phyloP scores from a whole-genome alignment of 164 flowering plant species.

The Chimonanthus salicifolius region DNA sequence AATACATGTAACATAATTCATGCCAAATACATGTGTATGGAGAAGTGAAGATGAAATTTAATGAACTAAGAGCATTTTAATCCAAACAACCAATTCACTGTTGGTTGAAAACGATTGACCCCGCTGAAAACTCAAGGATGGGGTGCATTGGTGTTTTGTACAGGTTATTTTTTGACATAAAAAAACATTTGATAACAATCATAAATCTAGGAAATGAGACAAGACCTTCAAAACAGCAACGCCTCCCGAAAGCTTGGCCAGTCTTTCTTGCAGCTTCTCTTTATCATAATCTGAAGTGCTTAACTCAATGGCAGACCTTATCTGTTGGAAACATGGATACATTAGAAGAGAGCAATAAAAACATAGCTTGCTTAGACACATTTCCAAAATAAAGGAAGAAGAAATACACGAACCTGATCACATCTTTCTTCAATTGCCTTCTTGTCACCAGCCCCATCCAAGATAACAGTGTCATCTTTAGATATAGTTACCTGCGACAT shows the following conservation, averaged over 20 bases:
- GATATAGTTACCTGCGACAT: slow-evolving; percentile 58
- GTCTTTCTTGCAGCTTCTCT: slow-evolving; percentile 86
- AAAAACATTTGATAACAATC: background rate
- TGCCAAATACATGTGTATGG: too few species aligned
- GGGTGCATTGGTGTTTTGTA: too few species aligned
- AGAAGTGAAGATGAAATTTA: too few species aligned
- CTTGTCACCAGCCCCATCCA: slow-evolving; percentile 92
- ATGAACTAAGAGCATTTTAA: too few species aligned
- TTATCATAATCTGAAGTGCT: slow-evolving; percentile 93
- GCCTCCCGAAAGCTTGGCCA: slow-evolving; percentile 95
- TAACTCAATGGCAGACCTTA: slow-evolving; percentile 60
- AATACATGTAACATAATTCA: too few species aligned
- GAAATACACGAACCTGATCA: slow-evolving; percentile 52
- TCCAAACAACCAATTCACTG: too few species aligned
- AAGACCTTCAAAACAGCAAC: slow-evolving; percentile 89
- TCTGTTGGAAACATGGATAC: slow-evolving; percentile 30
- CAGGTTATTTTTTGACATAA: background rate
- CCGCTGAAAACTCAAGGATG: too few species aligned
- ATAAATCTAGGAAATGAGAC: background rate
- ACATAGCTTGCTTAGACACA: background rate
- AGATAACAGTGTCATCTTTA: slow-evolving; percentile 82
- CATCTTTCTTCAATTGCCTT: slow-evolving; percentile 79
- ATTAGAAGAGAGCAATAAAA: background rate
- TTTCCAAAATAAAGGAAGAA: background rate
- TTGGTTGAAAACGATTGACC: too few species aligned